A percentile compares a stretch with the other conserved stretches of the same genome.
phyloP scores from a whole-genome alignment of 169 alveolate genomes.

The Eimeria zaria region DNA sequence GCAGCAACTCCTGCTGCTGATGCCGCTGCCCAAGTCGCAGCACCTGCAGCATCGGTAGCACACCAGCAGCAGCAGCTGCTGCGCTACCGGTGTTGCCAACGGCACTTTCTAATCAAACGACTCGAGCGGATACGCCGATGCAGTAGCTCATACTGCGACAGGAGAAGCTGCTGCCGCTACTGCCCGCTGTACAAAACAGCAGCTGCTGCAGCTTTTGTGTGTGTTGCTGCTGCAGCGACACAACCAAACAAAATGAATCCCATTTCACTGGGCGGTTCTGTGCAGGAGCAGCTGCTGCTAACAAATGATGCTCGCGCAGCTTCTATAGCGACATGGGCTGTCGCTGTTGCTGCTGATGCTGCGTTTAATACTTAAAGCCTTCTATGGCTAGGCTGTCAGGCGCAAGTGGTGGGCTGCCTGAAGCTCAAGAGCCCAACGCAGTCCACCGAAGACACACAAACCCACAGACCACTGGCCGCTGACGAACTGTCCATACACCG shows the following conservation, averaged over 20 bases:
- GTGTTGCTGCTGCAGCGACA: conserved; percentile 37
- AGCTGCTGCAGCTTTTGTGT: conserved; percentile 32
- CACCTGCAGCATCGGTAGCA: conserved; percentile 23
- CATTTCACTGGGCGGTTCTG: conserved; percentile 20
- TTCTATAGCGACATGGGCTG: not conserved
- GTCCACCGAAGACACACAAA: conserved; percentile 89
- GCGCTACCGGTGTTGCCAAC: conserved; percentile 7
- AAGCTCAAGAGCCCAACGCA: conserved; percentile 89
- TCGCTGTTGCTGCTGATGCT: conserved; percentile 55
- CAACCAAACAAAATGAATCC: conserved; percentile 32
- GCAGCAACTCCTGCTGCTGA: conserved; percentile 60
- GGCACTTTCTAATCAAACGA: not conserved
- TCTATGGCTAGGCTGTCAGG: not conserved
- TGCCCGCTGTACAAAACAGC: conserved; percentile 5
- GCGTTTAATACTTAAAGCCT: not conserved
- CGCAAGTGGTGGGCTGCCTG: conserved; percentile 86
- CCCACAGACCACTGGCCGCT: conserved; percentile 89
- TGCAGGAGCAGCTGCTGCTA: conserved; percentile 51
- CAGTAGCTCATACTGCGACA: conserved; percentile 39
- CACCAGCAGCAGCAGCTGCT: not conserved
- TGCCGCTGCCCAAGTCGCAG: conserved; percentile 47
- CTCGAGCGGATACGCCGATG: conserved; percentile 23
- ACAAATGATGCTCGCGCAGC: not conserved
- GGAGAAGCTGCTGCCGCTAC: conserved; percentile 25
- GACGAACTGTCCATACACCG: conserved; percentile 87